phyloP scores from a whole-genome alignment of 371 early-diverging fungal species.

The Nematocida sp. region DNA sequence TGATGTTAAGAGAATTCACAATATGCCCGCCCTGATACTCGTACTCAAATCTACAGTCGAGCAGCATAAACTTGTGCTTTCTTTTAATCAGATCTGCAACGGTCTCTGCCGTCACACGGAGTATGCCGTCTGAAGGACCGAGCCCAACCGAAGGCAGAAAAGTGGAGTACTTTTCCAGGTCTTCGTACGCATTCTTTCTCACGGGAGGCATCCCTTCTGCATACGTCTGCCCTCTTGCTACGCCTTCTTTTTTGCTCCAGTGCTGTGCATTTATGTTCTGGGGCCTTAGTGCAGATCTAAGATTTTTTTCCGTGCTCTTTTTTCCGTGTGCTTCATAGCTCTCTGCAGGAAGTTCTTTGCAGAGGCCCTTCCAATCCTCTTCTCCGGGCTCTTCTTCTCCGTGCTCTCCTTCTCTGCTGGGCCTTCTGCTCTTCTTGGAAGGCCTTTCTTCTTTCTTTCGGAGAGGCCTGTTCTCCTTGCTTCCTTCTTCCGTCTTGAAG shows the following conservation, averaged over 20 bases:
- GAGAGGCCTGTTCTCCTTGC: no score
- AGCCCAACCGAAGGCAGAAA: constrained; percentile 57
- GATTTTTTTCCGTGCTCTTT: background rate
- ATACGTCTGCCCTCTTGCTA: background rate
- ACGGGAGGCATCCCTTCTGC: background rate
- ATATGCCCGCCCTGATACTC: constrained; percentile 82
- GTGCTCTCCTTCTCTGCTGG: background rate
- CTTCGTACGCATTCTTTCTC: background rate
- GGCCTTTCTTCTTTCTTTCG: no score
- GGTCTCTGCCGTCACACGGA: constrained; percentile 51
- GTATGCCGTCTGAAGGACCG: constrained; percentile 59
- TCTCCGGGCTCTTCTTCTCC: background rate
- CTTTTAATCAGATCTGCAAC: constrained; percentile 38
- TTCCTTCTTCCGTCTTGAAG: no score
- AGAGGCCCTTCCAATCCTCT: no score
- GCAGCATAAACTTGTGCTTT: constrained; percentile 64
- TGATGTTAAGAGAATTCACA: constrained; percentile 69
- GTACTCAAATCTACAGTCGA: constrained; percentile 78
- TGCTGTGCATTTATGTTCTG: background rate
- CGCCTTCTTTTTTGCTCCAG: background rate
- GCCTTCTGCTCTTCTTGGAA: background rate
- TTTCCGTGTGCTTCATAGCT: no score
- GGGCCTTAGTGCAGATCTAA: background rate
- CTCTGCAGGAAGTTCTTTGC: no score
- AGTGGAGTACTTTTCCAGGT: background rate